A percentile compares a stretch with the other conserved stretches of the same genome.
These are phyloP conservation scores for Blastocystis sp. DNA, from an alignment of 352 stramenopile species.

Conservation along the genomic window DNA sequence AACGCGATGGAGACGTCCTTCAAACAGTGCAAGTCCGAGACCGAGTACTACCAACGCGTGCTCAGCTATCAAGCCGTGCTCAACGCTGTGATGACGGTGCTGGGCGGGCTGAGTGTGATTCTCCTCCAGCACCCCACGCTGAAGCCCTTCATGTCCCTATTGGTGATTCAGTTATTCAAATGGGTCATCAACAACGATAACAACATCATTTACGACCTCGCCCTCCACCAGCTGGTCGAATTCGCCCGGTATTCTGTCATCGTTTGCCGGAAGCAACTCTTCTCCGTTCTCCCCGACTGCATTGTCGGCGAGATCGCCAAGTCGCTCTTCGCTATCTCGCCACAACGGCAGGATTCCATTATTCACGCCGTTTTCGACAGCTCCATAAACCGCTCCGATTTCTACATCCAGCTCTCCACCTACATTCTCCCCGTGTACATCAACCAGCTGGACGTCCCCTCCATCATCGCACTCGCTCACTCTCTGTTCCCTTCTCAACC, in stretches of 20 bases:
- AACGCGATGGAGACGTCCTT: background rate
- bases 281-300: slow-evolving; percentile 19
- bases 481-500: background rate
- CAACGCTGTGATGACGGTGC: background rate
- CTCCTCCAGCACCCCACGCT: background rate
- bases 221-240: background rate
- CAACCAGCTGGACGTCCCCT: background rate
- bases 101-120: slow-evolving; percentile 13
- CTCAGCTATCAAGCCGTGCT: slow-evolving; percentile 14
- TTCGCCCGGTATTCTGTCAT: slow-evolving; percentile 36
- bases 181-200: slow-evolving; percentile 18
- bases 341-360: background rate
- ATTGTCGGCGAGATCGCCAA: slow-evolving; percentile 25
- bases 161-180: slow-evolving; percentile 33
- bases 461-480: background rate
- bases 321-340: background rate
- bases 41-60: background rate
- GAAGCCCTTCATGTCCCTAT: background rate
- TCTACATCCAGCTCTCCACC: background rate
- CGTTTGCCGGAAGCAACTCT: slow-evolving; percentile 17
- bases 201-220: background rate
- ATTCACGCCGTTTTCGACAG: background rate
- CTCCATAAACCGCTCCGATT: background rate
- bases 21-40: background rate
- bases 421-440: slow-evolving; percentile 57